A percentile compares a stretch with the other conserved stretches of the same genome.
phyloP scores from a whole-genome alignment of 2,329 filamentous ascomycete species.

The Paraphoma sp. region DNA sequence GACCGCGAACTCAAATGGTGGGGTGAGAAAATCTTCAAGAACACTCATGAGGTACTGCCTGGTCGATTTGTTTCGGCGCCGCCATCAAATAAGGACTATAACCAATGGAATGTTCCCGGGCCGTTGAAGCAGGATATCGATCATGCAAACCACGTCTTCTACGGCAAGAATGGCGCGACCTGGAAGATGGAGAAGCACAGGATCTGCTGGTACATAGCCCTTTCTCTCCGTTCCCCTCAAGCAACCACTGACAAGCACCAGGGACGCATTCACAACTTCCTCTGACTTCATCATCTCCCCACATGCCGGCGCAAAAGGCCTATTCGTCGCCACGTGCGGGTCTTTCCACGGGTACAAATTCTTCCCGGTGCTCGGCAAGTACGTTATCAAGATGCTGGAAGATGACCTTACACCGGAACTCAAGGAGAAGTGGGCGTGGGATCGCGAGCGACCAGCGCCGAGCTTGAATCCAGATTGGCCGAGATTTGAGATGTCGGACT shows the following conservation, averaged over 20 bases:
- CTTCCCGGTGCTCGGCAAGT: conserved; percentile 63
- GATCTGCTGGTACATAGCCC: conserved; percentile 67
- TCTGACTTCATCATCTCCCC: conserved; percentile 63
- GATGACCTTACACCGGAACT: conserved; percentile 54
- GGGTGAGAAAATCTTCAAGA: conserved; percentile 45
- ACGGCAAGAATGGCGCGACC: conserved; percentile 61
- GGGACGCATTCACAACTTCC: conserved; percentile 68
- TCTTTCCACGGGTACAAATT: conserved; percentile 69
- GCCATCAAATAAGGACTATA: conserved; percentile 63
- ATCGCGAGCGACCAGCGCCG: conserved; percentile 63
- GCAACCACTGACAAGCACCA: conserved; percentile 46
- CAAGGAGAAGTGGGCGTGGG: conserved; percentile 68
- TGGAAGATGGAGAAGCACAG: conserved; percentile 69
- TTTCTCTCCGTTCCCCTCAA: background rate
- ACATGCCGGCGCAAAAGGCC: conserved; percentile 53
- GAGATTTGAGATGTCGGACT: conserved; percentile 63
- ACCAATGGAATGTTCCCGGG: conserved; percentile 67
- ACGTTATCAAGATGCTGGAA: conserved; percentile 59
- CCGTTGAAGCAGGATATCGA: conserved; percentile 65
- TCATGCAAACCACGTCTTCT: conserved; percentile 64
- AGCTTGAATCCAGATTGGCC: conserved; percentile 63
- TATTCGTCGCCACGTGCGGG: conserved; percentile 67
- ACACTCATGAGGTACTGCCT: conserved; percentile 47
- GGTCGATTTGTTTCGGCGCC: conserved; percentile 64
- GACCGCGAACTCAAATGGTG: conserved; percentile 45